Evolutionary conservation across 805 yeast species (phyloP), one percentile per base, ranked within the genome.

Genomic region (Wickerhamiella australiensis): DNA sequence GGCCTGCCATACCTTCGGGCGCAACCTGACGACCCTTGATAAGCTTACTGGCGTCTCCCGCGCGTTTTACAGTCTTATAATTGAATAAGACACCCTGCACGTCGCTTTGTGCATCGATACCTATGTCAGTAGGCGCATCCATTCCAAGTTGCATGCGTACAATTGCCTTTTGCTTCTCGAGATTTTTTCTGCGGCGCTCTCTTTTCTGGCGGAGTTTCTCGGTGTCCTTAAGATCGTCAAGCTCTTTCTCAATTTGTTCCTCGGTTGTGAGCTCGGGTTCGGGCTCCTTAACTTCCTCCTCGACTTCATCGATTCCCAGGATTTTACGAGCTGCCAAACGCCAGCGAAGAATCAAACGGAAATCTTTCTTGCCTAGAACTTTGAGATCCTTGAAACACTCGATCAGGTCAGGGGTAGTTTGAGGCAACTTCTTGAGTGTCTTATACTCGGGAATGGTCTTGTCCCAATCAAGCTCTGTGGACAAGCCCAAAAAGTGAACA

Each of bases 131-230:
- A 61, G 94, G 95, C 5, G 96, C 85, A 52, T 84, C 71, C 95
- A 92, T 88, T 65, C 85, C 85, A 90, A 92, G 81, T 68, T 92
- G 96, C 84, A 86, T 81, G 69, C 97, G 78, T 45, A 75, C 72
- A 44, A 90, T 77, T 62, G 90, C 96, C 65, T 83, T 85, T 64
- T 86, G 95, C 61, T 85, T 86, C 54, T 66, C 56, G 66, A 88
- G 96, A 63, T 92, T 87, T 49, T 76, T 76, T 58, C 73, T 79
- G 65, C 95, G 80, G 65, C 80, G 85, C 57, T 82, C 94, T 61
- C 96, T 79, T 65, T 81, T 88, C 44, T 67, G 68, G 57, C 78
- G 77, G 55, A 79, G 73, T 57, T 78, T 74, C 56, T 83, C 86
- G 57, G 77, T 83, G 25, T 78, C 86, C 50, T 79, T 75, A 57